These are phyloP conservation scores for Diaporthe destruens DNA, from an alignment of 2,329 filamentous ascomycete species.

Conservation along the genomic window DNA sequence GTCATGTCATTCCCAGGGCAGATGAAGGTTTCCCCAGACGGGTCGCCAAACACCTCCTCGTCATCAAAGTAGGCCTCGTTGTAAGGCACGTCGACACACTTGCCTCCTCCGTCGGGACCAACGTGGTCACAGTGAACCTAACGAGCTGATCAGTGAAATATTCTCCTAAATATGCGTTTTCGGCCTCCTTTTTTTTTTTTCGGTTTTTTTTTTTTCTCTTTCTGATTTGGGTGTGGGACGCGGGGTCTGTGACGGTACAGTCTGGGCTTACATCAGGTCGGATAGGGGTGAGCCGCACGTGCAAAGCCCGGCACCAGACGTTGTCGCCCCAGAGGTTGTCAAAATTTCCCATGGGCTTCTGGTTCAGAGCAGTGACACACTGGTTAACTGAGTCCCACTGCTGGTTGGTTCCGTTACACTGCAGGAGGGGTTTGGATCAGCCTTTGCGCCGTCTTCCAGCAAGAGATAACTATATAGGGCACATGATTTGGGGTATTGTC, in stretches of 20 bases:
- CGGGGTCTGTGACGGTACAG: neutral
- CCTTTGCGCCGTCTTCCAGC: neutral
- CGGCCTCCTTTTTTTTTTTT: too few species aligned
- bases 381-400: constrained; percentile 52
- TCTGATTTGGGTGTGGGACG: neutral
- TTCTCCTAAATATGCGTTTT: rapidly evolving
- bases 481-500: neutral
- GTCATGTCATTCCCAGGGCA: neutral
- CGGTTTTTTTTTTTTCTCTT: too few species aligned
- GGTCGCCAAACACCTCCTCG: constrained; percentile 21
- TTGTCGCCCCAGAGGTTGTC: constrained; percentile 60
- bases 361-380: constrained; percentile 50
- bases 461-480: neutral
- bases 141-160: neutral
- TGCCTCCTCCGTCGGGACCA: constrained; percentile 48
- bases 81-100: constrained; percentile 47
- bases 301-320: constrained; percentile 56
- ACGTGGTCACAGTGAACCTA: constrained; percentile 48
- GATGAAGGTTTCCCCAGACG: neutral
- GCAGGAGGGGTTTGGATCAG: constrained; percentile 24
- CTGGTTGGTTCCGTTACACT: constrained; percentile 53
- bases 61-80: constrained; percentile 47
- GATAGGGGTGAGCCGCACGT: constrained; percentile 52
- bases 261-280: constrained; percentile 47
- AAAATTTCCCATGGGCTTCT: constrained; percentile 55